Conservation (phyloP, 2,329 filamentous ascomycete genomes). For the Aspergillus costaricaensis region DNA sequence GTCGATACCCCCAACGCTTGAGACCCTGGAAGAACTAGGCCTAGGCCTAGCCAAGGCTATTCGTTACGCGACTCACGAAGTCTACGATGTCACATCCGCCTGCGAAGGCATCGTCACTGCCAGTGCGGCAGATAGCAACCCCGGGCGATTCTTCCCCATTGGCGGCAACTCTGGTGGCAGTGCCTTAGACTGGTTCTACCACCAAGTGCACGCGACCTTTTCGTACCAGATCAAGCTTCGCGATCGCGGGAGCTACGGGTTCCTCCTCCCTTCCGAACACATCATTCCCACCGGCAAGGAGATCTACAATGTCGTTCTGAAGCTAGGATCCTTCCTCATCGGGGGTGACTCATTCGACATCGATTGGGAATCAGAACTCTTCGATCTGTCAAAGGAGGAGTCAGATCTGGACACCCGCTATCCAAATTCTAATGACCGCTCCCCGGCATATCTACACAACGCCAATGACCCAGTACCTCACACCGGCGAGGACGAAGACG, state of each 20-base stretch:
- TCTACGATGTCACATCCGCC: conserved; percentile 76
- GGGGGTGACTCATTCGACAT: conserved; percentile 15
- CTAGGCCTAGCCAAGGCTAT: conserved; percentile 88
- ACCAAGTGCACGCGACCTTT: conserved; percentile 77
- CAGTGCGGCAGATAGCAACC: conserved; percentile 24
- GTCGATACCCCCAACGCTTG: conserved; percentile 75
- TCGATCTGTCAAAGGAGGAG: conserved; percentile 5
- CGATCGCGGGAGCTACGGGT: conserved; percentile 92
- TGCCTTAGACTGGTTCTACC: conserved; percentile 93
- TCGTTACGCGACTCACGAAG: conserved; percentile 72
- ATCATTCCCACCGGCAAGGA: conserved; percentile 91
- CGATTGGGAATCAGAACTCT: conserved; percentile 20
- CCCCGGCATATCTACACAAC: background rate
- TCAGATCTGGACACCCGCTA: background rate
- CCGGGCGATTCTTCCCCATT: conserved; percentile 46
- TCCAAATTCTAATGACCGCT: background rate
- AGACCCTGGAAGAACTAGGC: conserved; percentile 89
- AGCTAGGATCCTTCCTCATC: conserved; percentile 71
- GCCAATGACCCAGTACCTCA: background rate
- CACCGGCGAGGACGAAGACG: background rate
- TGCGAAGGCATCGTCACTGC: conserved; percentile 73
- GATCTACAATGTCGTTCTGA: conserved; percentile 77
- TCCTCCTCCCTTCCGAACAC: conserved; percentile 80
- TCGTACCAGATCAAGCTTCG: conserved; percentile 92
- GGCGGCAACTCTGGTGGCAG: conserved; percentile 80